Percentiles rank a stretch among this genome's conserved stretches.
Conservation (phyloP, 139 green algal species). For the Chlamydomonas incerta region DNA sequence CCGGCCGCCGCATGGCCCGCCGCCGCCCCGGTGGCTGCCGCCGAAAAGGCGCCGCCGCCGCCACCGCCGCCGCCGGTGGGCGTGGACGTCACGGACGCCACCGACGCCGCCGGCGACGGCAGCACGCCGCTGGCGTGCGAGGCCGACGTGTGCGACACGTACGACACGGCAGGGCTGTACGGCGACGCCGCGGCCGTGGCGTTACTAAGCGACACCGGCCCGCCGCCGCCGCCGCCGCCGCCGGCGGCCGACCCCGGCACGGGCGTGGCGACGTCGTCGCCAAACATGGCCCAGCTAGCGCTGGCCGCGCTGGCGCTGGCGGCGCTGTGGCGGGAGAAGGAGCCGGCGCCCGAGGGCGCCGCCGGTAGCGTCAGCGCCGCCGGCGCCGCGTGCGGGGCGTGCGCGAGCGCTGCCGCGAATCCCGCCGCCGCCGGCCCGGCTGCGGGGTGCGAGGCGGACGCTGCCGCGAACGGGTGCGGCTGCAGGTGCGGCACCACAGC, state of each 20-base stretch:
- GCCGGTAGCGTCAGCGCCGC: not conserved
- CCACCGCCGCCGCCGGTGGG: not conserved
- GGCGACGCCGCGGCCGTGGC: not conserved
- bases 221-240: not conserved
- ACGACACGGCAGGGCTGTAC: not conserved
- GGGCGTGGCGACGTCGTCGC: not conserved
- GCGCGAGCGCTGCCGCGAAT: no score
- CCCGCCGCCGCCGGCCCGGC: no score
- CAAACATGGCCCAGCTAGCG: not conserved
- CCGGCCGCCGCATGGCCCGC: no score
- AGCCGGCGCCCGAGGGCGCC: not conserved
- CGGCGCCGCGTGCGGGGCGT: not conserved
- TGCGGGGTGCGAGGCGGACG: no score
- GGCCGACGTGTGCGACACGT: not conserved
- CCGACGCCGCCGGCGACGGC: not conserved
- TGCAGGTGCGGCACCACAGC: no score
- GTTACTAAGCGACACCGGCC: not conserved
- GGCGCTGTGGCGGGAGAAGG: no score
- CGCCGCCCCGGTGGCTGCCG: no score
- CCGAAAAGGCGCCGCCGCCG: no score
- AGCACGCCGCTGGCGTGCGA: not conserved
- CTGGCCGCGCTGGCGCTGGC: no score
- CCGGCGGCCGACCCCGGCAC: not conserved
- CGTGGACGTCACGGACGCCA: not conserved
- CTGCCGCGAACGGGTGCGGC: no score